These are phyloP conservation scores for Solanum clarkiae DNA, from an alignment of 257 asterid genomes.

Conservation along the genomic window DNA sequence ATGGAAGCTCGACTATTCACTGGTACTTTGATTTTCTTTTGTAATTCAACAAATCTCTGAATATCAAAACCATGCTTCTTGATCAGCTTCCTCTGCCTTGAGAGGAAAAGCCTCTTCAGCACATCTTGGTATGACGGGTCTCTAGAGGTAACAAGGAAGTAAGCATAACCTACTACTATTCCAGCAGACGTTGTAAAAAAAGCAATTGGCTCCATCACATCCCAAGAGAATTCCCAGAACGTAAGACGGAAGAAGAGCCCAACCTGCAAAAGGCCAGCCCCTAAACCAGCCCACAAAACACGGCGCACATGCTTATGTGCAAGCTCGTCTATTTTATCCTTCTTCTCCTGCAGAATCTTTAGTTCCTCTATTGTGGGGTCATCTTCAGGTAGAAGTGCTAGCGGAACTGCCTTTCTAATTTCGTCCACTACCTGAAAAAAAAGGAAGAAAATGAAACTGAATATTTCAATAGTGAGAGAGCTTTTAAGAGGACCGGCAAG, in stretches of 20 bases:
- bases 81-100: slow-evolving; percentile 80
- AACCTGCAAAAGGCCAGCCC: slow-evolving; percentile 42
- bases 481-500: background rate
- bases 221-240: slow-evolving; percentile 97
- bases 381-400: slow-evolving; percentile 54
- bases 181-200: slow-evolving; percentile 72
- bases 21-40: slow-evolving; percentile 44
- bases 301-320: slow-evolving; percentile 88
- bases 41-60: slow-evolving; percentile 63
- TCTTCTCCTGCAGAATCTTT: slow-evolving; percentile 43
- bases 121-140: slow-evolving; percentile 81
- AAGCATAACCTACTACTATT: slow-evolving; percentile 69
- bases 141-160: slow-evolving; percentile 74
- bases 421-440: slow-evolving; percentile 62
- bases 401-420: slow-evolving; percentile 75
- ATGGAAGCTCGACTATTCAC: slow-evolving; percentile 28
- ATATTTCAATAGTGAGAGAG: background rate
- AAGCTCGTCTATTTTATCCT: slow-evolving; percentile 48
- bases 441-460: background rate
- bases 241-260: slow-evolving; percentile 91
- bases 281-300: slow-evolving; percentile 69
- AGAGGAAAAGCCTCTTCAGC: slow-evolving; percentile 70
- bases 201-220: slow-evolving; percentile 90
- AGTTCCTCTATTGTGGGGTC: slow-evolving; percentile 57
- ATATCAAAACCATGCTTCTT: slow-evolving; percentile 52